Base-by-base conservation (phyloP, 2,329 filamentous ascomycete species). In the Xylariaceae sp. region DNA sequence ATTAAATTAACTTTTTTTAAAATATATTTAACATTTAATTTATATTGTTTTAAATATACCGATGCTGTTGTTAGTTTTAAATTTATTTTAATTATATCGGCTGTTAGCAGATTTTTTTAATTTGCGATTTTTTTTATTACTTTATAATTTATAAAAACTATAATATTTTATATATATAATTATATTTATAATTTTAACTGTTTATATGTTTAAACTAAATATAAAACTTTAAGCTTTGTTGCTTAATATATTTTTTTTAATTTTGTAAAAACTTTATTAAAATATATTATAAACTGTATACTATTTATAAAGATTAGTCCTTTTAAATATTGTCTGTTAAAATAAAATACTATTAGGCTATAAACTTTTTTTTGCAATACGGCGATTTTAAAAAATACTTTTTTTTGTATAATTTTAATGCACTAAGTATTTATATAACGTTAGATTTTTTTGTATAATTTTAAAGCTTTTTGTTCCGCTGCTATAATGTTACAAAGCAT, bases 1-100 rank as follows among this genome's bases (percentile, higher is more conserved):
- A 47, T 3, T 16, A 47, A 16, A 8, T 50, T 41, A 26, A 50
- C n/a, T 13, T 35, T 18, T 7, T 16, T 48, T 36, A 43, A 36
- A 29, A 36, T 50, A 50, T 50, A 50, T 11, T 29, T 18, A 15
- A 50, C 11, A 18, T 48, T 48, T 16, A 48, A 20, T 1, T 41
- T 20, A 48, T 24, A 48, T 33, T 48, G 18, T 11, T 32, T 40
- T 18, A 48, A 30, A 29, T 39, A 47, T 23, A 24, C 32, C 7
- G 32, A 40, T 1, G 9, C 16, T 32, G 32, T 47, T 16, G 41
- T 18, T 15, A 48, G 9, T 8, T 48, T 48, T 40, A 48, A 40
- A 41, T 48, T 48, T 24, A 48, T 6, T 16, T 47, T 37, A 11
- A 47, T n/a, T 7, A 39, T 9, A 27, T 47, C 30, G 16, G 40